These are phyloP conservation scores for Blakeslea trispora DNA, from an alignment of 371 early-diverging fungal genomes.

Conservation along the genomic window DNA sequence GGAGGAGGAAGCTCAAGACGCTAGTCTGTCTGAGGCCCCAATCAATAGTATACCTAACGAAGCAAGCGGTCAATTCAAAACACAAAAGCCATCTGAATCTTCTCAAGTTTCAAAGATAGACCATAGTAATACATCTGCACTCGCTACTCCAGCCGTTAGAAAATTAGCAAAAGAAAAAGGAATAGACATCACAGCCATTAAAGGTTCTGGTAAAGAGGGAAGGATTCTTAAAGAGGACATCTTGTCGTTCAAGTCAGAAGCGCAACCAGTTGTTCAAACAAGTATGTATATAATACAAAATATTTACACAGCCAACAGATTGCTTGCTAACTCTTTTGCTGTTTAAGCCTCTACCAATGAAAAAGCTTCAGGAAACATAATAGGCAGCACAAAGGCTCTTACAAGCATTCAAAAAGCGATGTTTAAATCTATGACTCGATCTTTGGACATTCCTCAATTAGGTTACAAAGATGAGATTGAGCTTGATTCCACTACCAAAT, in stretches of 20 bases:
- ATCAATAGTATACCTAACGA: background rate
- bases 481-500: conserved; percentile 66
- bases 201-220: conserved; percentile 86
- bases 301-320: conserved; percentile 1
- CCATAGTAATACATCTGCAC: conserved; percentile 12
- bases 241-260: conserved; percentile 48
- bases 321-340: too few relatives aligned
- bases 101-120: background rate
- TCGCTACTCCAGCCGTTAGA: conserved; percentile 93
- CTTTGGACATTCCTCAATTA: conserved; percentile 93
- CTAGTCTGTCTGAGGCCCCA: background rate
- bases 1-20: conserved; percentile 33
- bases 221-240: conserved; percentile 93
- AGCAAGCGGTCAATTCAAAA: background rate
- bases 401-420: conserved; percentile 92
- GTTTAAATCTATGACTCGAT: conserved; percentile 95
- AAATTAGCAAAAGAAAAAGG: conserved; percentile 80
- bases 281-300: conserved; percentile 32
- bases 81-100: too few relatives aligned
- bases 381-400: conserved; percentile 52
- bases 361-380: background rate
- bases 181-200: conserved; percentile 72
- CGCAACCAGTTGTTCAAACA: background rate
- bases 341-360: background rate
- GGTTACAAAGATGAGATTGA: conserved; percentile 92